Conservation (phyloP, 1,284 basidiomycete species). For the Cryptococcus wingfieldii region DNA sequence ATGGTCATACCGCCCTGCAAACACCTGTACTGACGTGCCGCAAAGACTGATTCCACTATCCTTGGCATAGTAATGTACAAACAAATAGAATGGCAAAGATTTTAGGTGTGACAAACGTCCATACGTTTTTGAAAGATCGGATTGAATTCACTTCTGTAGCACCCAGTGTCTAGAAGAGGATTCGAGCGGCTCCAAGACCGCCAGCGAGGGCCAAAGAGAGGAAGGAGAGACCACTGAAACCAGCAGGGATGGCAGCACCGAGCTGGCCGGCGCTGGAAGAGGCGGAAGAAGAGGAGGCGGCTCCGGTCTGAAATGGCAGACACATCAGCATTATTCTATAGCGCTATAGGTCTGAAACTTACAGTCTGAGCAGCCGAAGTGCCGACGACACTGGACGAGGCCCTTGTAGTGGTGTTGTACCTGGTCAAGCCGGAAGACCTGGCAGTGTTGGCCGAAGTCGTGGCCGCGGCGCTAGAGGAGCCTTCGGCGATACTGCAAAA, state of each 20-base stretch:
- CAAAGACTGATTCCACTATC: too few species aligned
- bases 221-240: slow-evolving; percentile 2
- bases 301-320: neutral
- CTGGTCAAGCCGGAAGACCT: slow-evolving; percentile 4
- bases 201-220: slow-evolving; percentile 9
- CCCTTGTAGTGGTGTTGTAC: slow-evolving; percentile 15
- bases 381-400: neutral
- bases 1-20: too few species aligned
- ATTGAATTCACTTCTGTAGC: too few species aligned
- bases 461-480: slow-evolving; percentile 3
- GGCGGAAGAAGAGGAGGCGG: neutral
- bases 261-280: neutral
- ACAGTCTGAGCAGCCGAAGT: slow-evolving; percentile 14
- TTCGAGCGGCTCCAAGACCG: slow-evolving; percentile 7
- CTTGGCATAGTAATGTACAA: neutral
- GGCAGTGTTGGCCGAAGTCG: slow-evolving; percentile 4
- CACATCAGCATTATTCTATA: neutral
- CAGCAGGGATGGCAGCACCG: neutral
- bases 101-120: too few species aligned
- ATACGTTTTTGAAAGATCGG: too few species aligned
- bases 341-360: neutral
- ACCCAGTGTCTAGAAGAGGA: neutral
- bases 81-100: neutral
- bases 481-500: neutral
- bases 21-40: too few species aligned